Evolutionary conservation across 2,329 filamentous ascomycete species (phyloP).

Genomic region (Clonostachys sp.): DNA sequence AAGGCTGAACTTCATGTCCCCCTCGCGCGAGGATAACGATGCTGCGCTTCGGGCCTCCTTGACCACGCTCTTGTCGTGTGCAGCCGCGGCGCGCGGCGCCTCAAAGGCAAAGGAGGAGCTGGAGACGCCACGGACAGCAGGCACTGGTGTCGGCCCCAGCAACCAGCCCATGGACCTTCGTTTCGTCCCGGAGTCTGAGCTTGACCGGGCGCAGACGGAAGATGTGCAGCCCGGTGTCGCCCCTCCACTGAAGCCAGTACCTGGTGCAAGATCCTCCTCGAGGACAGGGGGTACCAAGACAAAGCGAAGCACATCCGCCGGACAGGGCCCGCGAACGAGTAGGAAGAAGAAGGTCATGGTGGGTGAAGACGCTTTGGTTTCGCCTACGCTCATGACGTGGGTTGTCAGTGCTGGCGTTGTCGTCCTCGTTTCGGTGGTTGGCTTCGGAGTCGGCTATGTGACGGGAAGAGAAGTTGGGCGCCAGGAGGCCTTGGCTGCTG

Average conservation of each 20-base stretch:
- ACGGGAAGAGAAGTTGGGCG: constrained; percentile 63
- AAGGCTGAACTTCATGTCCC: constrained; percentile 58
- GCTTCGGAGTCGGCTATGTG: constrained; percentile 65
- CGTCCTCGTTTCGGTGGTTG: constrained; percentile 63
- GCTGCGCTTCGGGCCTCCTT: constrained; percentile 87
- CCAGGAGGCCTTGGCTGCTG: constrained; percentile 46
- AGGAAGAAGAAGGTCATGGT: constrained; percentile 54
- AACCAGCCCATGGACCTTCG: constrained; percentile 53
- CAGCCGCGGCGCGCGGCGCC: constrained; percentile 79
- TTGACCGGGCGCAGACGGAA: constrained; percentile 21
- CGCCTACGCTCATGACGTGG: constrained; percentile 59
- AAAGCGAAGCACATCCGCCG: constrained; percentile 40
- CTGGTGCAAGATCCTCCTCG: constrained; percentile 15
- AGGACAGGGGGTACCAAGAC: constrained; percentile 14
- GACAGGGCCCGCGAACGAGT: constrained; percentile 36
- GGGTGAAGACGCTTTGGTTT: constrained; percentile 38
- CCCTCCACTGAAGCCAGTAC: constrained; percentile 10
- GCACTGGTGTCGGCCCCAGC: constrained; percentile 35
- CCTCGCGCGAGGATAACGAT: constrained; percentile 83
- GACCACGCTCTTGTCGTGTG: constrained; percentile 93
- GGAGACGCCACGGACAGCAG: constrained; percentile 23
- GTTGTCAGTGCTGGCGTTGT: constrained; percentile 64
- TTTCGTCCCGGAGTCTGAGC: constrained; percentile 56
- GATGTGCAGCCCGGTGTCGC: neutral
- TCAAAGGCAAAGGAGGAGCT: constrained; percentile 57